phyloP scores from a whole-genome alignment of 352 stramenopile genomes.

The Pythium coloratum region DNA sequence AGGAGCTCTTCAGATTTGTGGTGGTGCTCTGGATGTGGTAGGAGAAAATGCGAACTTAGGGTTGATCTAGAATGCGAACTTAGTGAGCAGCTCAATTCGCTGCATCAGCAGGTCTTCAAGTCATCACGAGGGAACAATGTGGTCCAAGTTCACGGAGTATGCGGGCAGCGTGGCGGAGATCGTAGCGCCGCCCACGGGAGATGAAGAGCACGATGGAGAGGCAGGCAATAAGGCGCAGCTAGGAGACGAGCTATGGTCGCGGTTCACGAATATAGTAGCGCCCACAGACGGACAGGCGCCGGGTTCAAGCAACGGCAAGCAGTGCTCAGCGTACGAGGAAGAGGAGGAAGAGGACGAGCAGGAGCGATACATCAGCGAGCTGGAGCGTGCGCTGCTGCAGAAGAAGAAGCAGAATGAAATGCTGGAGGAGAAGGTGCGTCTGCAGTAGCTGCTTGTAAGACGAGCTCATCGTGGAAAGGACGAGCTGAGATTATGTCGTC shows the following conservation, averaged over 20 bases:
- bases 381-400: slow-evolving; percentile 71
- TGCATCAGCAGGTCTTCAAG: slow-evolving; percentile 1
- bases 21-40: neutral
- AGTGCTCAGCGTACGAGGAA: neutral
- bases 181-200: slow-evolving; percentile 50
- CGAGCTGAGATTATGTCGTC: neutral
- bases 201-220: slow-evolving; percentile 9
- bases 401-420: slow-evolving; percentile 74
- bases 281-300: neutral
- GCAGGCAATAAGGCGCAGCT: slow-evolving; percentile 1
- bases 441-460: too few species aligned
- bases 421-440: slow-evolving; percentile 45
- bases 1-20: neutral
- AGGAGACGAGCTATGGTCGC: slow-evolving; percentile 24
- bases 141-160: slow-evolving; percentile 63
- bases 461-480: too few species aligned
- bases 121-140: slow-evolving; percentile 38
- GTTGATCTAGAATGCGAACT: slow-evolving; percentile 1
- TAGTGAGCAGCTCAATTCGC: slow-evolving; percentile 1
- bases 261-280: slow-evolving; percentile 25
- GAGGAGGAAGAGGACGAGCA: slow-evolving; percentile 55
- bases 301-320: neutral
- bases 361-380: slow-evolving; percentile 77
- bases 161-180: slow-evolving; percentile 65
- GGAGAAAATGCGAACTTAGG: slow-evolving; percentile 13